Base-by-base conservation (phyloP, 2,329 filamentous ascomycete genomes). In the Hysterium pulicare region DNA sequence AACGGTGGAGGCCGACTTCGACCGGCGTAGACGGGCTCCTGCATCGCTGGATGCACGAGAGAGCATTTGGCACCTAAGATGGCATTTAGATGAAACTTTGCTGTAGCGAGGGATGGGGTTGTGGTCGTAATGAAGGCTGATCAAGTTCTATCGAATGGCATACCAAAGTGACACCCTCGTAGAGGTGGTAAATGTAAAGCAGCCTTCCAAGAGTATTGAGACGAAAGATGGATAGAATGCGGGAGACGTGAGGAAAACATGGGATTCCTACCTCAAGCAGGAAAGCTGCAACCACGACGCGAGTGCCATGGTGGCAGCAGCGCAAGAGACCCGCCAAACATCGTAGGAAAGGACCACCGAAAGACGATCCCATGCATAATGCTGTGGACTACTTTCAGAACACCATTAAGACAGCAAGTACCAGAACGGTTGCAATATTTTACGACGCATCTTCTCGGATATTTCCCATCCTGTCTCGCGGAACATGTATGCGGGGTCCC, bases 31-130 rank as follows among this genome's bases (percentile, higher is more conserved):
- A 46, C 62, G 64, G 8, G 54, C 59, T 35, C 59, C 59, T 20
- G 62, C 60, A 46, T 68, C 64, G 49, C 60, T 67, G 30, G 57
- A 61, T 17, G 61, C 54, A 23, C 62, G 56, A 33, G 61, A 57
- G 39, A 67, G 58, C 65, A 67, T 68, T 23, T 38, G 40, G 24
- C 8, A 7, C 24, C 8, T 28, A 8, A 13, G 8, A 8, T 28
- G 24, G 24, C 8, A 28, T 28, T 13, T 7, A 28, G 7, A 28
- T 8, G 24, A 28, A 28, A 28, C 13, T 28, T 28, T 13, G 24
- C 7, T 28, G 24, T 28, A 7, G 24, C 24, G 15, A 4, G 4
- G 13, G 7, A 8, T 16, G 13, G 11, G n/a, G 21, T 22, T 8
- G 11, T 37, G 8, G 17, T 37, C 34, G 34, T 37, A 37, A 37